Conservation (phyloP, 208 protist genomes). For the Vickermania spadyakhi region DNA sequence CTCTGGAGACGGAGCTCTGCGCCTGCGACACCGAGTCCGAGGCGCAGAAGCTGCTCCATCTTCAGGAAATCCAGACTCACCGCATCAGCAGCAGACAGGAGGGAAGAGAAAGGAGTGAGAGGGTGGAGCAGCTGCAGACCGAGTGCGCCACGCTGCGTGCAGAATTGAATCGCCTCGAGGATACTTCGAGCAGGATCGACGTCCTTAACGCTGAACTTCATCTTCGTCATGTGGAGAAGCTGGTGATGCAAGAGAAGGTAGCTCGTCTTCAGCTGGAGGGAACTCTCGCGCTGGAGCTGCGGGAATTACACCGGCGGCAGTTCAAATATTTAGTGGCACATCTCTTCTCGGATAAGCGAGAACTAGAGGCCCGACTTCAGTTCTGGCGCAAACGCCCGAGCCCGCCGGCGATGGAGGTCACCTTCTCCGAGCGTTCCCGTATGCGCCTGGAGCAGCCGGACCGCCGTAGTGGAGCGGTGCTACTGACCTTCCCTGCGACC, state of each 20-base stretch:
- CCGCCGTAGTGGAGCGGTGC: too few species aligned
- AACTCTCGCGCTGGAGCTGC: background rate
- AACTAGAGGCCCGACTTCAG: background rate
- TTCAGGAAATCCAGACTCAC: background rate
- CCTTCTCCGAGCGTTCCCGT: too few species aligned
- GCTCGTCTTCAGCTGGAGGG: background rate
- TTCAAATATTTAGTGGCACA: background rate
- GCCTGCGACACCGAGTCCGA: background rate
- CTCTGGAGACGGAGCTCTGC: background rate
- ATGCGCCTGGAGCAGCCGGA: too few species aligned
- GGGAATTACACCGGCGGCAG: background rate
- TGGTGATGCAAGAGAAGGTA: background rate
- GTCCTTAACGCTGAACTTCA: background rate
- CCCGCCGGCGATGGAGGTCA: too few species aligned
- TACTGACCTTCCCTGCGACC: too few species aligned
- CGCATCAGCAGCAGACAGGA: background rate
- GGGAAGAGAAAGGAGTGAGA: background rate
- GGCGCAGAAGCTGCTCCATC: background rate
- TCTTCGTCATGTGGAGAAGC: too few species aligned
- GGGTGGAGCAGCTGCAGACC: background rate
- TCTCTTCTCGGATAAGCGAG: background rate
- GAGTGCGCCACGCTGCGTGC: background rate
- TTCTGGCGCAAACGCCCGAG: too few species aligned
- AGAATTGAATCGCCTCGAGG: background rate
- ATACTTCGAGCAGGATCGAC: background rate